phyloP scores from a whole-genome alignment of 1,284 basidiomycete genomes.

The Moesziomyces globuligerus region DNA sequence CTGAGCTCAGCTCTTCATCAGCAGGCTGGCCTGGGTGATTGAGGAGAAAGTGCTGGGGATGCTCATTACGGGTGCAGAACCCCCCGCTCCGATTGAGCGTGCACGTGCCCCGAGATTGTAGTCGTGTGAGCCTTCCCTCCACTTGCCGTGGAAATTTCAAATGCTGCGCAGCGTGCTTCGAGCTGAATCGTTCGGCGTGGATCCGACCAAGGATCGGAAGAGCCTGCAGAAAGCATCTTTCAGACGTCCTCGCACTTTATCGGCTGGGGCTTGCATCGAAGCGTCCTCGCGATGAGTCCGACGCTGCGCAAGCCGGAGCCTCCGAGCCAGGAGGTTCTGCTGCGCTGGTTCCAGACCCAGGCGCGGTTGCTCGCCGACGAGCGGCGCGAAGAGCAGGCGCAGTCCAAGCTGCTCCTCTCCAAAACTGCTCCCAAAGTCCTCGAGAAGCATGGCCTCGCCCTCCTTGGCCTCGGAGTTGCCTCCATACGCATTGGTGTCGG shows the following conservation, averaged over 20 bases:
- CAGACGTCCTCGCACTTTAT: no score
- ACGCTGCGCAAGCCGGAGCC: constrained; percentile 34
- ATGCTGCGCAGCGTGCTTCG: no score
- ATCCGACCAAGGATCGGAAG: no score
- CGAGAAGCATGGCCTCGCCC: constrained; percentile 84
- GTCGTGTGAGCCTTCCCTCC: constrained; percentile 1
- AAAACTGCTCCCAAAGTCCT: constrained; percentile 85
- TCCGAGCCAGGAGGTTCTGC: constrained; percentile 46
- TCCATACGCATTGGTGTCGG: constrained; percentile 83
- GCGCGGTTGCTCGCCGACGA: constrained; percentile 77
- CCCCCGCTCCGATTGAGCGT: not conserved
- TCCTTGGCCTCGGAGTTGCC: constrained; percentile 78
- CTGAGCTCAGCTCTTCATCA: not conserved
- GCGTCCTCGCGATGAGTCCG: constrained; percentile 5
- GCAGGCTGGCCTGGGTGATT: no score
- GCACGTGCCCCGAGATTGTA: constrained; percentile 6
- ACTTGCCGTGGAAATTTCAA: constrained; percentile 1
- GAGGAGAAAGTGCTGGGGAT: not conserved
- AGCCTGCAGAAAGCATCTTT: no score
- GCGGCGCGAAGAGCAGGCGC: constrained; percentile 82
- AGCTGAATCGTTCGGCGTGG: no score
- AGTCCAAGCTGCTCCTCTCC: constrained; percentile 80
- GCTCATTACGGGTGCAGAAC: not conserved
- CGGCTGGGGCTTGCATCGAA: constrained; percentile 3
- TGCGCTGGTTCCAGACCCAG: constrained; percentile 78